These are phyloP conservation scores for Zymoseptoria crescenta DNA, from an alignment of 2,329 filamentous ascomycete genomes.

Conservation along the genomic window DNA sequence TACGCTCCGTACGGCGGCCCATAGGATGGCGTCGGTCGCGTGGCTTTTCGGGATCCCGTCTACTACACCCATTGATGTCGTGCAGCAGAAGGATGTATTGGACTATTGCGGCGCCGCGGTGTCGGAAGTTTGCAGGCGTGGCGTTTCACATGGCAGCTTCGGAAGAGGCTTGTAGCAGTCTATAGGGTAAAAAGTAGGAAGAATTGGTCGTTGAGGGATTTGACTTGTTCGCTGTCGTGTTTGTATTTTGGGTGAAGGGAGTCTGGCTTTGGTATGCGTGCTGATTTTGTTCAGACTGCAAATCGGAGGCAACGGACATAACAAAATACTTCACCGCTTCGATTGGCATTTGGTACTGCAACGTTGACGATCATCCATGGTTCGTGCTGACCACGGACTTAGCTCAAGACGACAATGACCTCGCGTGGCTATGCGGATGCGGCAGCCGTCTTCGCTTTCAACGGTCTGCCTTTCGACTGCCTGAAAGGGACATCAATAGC, in stretches of 20 bases:
- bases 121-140: neutral
- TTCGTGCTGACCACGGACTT: neutral
- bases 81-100: neutral
- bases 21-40: neutral
- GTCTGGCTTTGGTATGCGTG: neutral
- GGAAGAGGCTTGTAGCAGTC: neutral
- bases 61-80: neutral
- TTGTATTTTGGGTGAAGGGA: neutral
- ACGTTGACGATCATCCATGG: too few relatives aligned
- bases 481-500: too few relatives aligned
- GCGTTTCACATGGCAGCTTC: neutral
- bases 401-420: neutral
- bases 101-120: neutral
- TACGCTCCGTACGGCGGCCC: conserved; percentile 40
- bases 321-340: too few relatives aligned
- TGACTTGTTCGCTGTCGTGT: neutral
- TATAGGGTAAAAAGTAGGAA: neutral
- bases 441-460: too few relatives aligned
- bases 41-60: neutral
- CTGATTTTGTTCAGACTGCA: too few relatives aligned
- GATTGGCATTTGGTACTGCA: too few relatives aligned
- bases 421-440: neutral
- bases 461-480: too few relatives aligned
- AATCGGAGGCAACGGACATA: too few relatives aligned
- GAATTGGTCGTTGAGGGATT: neutral